phyloP scores from a whole-genome alignment of 495 filamentous ascomycete genomes.

The Rostrohypoxylon terebratum region DNA sequence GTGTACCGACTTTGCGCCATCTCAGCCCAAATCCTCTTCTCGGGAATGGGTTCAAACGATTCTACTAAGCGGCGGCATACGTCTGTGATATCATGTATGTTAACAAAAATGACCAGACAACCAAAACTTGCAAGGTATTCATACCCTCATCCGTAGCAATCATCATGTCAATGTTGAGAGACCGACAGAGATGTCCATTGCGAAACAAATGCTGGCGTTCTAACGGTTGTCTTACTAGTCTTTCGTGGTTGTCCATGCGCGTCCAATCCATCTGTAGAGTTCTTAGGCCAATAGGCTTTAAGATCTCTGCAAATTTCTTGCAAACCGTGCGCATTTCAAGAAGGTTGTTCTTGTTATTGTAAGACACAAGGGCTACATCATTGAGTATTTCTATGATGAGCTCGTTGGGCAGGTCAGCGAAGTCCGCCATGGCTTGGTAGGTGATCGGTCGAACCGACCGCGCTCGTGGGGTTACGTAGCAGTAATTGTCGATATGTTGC shows the following conservation, averaged over 20 bases:
- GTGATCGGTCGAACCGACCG: not conserved
- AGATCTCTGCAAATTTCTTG: slow-evolving; percentile 43
- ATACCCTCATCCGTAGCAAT: slow-evolving; percentile 48
- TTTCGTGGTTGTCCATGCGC: slow-evolving; percentile 37
- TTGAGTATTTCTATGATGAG: slow-evolving; percentile 36
- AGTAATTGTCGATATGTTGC: not conserved
- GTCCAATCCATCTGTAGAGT: slow-evolving; percentile 48
- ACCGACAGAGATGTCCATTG: slow-evolving; percentile 33
- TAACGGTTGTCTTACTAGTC: not conserved
- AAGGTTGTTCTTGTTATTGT: slow-evolving; percentile 36
- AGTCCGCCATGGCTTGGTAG: slow-evolving; percentile 12
- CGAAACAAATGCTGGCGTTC: slow-evolving; percentile 37
- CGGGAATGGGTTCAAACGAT: slow-evolving; percentile 31
- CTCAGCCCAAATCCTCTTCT: slow-evolving; percentile 30
- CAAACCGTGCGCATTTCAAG: slow-evolving; percentile 43
- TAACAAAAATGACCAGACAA: not conserved
- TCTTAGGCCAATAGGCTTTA: slow-evolving; percentile 39
- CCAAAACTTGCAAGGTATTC: not conserved
- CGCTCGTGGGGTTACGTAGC: not conserved
- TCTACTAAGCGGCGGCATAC: slow-evolving; percentile 33
- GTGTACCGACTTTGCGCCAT: slow-evolving; percentile 34
- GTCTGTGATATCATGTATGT: slow-evolving; percentile 18
- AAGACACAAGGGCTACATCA: slow-evolving; percentile 18
- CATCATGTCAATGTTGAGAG: slow-evolving; percentile 48
- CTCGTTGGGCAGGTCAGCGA: slow-evolving; percentile 26